Base-by-base conservation (phyloP, 2,329 filamentous ascomycete genomes). In the Fusarium fracticaudum region DNA sequence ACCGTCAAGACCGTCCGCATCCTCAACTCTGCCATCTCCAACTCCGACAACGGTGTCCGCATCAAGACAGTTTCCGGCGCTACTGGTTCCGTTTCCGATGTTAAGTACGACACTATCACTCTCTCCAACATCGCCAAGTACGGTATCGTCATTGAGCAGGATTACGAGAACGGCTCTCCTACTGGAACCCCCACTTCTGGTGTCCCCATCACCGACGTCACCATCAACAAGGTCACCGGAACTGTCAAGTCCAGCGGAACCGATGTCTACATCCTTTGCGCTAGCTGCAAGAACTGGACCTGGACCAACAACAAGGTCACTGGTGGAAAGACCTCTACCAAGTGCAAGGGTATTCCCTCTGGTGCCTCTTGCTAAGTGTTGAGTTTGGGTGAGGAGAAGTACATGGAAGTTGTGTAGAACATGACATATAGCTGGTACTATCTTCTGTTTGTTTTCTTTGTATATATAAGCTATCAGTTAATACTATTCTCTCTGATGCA, bases 201-300 rank as follows among this genome's bases (percentile, higher is more conserved):
- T 41, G 85, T 89, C n/a, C 87, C 86, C n/a, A 88, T 89, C 78
- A 88, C 87, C 14, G 84, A 82, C 13, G 72, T 89, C 12, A 84
- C 81, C 3, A 77, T 89, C 55, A 78, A 81, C 51, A 79, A 83
- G 63, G 81, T 89, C 66, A 83, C 76, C 6, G 87, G 87, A 35
- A 80, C 81, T 8, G 86, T 88, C 53, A 66, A 78, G 40, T 79
- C 79, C 5, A 73, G 72, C 13, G 85, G 76, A n/a, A 83, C 80
- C 26, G 79, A 86, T 58, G 79, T 89, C 71, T 87, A 87, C 75
- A 87, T 90, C 64, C 84, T 89, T 22, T 90, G 89, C 73, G 89
- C 85, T 20, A 80, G 78, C 45, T 87, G 85, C 38, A 82, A 83
- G 62, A 82, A 84, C 80, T 91, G 88, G 87, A 87, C 83, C 22